Conservation (phyloP, 768 basidiomycete genomes). For the Boletus reticulatus region DNA sequence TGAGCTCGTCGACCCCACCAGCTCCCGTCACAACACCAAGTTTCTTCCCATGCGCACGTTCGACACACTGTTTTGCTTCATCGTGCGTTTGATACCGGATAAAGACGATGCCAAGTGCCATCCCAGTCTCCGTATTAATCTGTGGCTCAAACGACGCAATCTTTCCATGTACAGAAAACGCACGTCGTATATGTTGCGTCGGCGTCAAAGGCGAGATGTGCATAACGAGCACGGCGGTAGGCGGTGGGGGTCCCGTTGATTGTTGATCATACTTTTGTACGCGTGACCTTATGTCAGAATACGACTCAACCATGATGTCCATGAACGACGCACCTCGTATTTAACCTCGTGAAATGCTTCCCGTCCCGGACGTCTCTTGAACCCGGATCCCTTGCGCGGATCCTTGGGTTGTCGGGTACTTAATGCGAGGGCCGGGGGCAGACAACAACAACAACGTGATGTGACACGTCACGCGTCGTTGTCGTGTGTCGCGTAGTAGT, state of each 20-base stretch:
- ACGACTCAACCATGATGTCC: neutral
- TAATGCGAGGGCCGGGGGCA: too few relatives aligned
- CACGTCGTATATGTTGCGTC: slow-evolving; percentile 57
- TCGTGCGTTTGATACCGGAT: slow-evolving; percentile 65
- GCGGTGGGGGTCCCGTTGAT: slow-evolving; percentile 70
- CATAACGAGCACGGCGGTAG: slow-evolving; percentile 69
- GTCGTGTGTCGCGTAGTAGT: too few relatives aligned
- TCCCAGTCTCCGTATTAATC: slow-evolving; percentile 77
- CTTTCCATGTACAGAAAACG: slow-evolving; percentile 62
- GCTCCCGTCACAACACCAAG: slow-evolving; percentile 46
- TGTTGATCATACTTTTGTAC: slow-evolving; percentile 65
- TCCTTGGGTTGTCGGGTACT: too few relatives aligned
- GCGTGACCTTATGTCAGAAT: slow-evolving; percentile 4
- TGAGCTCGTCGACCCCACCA: slow-evolving; percentile 57
- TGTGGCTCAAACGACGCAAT: slow-evolving; percentile 72
- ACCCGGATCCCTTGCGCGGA: slow-evolving; percentile 49
- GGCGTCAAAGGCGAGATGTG: slow-evolving; percentile 73
- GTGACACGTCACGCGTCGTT: too few relatives aligned
- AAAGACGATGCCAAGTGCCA: slow-evolving; percentile 76
- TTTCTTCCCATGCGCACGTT: slow-evolving; percentile 63
- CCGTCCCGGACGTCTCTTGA: slow-evolving; percentile 32
- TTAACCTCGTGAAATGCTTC: slow-evolving; percentile 43
- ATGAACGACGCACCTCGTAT: slow-evolving; percentile 51
- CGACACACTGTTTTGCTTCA: slow-evolving; percentile 66
- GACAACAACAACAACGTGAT: too few relatives aligned